Conservation (phyloP, 768 basidiomycete species). For the Termitomyces sp. region DNA sequence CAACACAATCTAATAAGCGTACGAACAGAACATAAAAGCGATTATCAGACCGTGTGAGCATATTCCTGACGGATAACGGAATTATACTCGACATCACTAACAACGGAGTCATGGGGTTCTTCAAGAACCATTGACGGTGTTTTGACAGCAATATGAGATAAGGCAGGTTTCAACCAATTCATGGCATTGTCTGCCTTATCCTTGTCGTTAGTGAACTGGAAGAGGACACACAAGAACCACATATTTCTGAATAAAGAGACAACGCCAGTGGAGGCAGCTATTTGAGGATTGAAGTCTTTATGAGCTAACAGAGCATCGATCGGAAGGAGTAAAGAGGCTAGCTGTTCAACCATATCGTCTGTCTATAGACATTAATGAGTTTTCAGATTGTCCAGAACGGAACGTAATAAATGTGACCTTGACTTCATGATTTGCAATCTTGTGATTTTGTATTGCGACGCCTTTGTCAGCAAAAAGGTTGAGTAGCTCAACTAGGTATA, state of each 20-base stretch:
- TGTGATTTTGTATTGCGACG: constrained; percentile 82
- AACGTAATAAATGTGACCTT: constrained; percentile 44
- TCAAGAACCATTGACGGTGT: constrained; percentile 86
- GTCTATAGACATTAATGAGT: constrained; percentile 37
- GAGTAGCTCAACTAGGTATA: constrained; percentile 82
- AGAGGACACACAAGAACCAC: constrained; percentile 91
- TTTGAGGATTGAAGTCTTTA: constrained; percentile 59
- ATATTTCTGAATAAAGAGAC: constrained; percentile 84
- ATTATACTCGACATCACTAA: constrained; percentile 90
- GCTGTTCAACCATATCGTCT: constrained; percentile 82
- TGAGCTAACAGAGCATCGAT: constrained; percentile 86
- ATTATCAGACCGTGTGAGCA: constrained; percentile 57
- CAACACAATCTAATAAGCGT: background rate
- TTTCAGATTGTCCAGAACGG: background rate
- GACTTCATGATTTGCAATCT: constrained; percentile 58
- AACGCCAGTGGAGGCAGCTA: constrained; percentile 52
- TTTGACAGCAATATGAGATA: constrained; percentile 78
- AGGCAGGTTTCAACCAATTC: constrained; percentile 76
- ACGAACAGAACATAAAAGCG: background rate
- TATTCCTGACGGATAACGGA: constrained; percentile 87
- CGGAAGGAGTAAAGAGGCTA: constrained; percentile 85
- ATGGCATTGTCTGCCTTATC: constrained; percentile 59
- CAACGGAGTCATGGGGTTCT: constrained; percentile 75
- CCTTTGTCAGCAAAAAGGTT: constrained; percentile 89
- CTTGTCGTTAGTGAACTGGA: constrained; percentile 66